phyloP scores from a whole-genome alignment of 345 rosid genomes.

The Eutrema yunnanense region DNA sequence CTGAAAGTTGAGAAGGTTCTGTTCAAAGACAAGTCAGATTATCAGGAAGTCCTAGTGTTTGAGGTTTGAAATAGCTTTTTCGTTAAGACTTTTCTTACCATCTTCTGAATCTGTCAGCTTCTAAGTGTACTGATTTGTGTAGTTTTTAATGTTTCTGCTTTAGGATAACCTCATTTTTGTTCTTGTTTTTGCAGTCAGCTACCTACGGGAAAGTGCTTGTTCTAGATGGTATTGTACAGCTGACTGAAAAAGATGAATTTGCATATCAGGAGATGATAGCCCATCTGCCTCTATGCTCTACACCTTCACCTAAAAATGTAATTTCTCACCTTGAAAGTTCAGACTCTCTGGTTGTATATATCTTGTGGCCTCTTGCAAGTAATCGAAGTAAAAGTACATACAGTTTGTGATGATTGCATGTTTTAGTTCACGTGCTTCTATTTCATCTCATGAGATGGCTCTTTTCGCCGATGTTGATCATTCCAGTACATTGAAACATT shows the following conservation, averaged over 20 bases:
- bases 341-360: background rate
- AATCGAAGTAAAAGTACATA: background rate
- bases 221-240: conserved; percentile 90
- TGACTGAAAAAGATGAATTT: conserved; percentile 95
- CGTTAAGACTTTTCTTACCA: background rate
- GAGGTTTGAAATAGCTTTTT: conserved; percentile 42
- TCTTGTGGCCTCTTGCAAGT: background rate
- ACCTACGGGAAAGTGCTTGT: conserved; percentile 95
- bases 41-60: conserved; percentile 88
- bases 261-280: conserved; percentile 99
- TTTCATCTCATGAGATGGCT: background rate
- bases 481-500: background rate
- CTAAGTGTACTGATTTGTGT: background rate
- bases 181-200: conserved; percentile 55
- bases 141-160: background rate
- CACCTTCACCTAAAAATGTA: conserved; percentile 79
- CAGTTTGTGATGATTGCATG: conserved; percentile 1
- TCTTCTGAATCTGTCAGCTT: background rate
- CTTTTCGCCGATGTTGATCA: background rate
- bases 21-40: conserved; percentile 72
- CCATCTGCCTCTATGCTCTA: conserved; percentile 92
- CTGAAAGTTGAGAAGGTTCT: conserved; percentile 70
- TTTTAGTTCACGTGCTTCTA: background rate
- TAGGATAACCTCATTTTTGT: background rate
- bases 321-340: conserved; percentile 13